phyloP scores from a whole-genome alignment of 2,329 filamentous ascomycete species.

The Cladosporium halotolerans region DNA sequence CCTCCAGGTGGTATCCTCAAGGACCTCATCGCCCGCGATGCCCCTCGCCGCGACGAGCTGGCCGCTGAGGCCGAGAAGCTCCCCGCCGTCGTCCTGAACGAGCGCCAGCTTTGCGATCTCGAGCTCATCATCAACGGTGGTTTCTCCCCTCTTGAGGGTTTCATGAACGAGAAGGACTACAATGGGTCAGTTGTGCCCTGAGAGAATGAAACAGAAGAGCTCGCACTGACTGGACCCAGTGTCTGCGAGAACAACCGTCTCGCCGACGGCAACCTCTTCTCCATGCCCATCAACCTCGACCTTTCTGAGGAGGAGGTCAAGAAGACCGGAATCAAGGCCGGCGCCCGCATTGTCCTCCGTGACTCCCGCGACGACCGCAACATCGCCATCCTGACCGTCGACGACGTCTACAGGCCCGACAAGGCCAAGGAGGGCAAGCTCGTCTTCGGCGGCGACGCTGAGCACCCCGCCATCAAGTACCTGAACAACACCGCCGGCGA shows the following conservation, averaged over 20 bases:
- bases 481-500: constrained; percentile 75
- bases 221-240: constrained; percentile 39
- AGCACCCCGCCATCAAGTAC: constrained; percentile 85
- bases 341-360: constrained; percentile 77
- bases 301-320: constrained; percentile 69
- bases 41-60: constrained; percentile 73
- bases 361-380: constrained; percentile 96
- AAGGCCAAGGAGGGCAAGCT: constrained; percentile 87
- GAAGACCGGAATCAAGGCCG: constrained; percentile 67
- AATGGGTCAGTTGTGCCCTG: constrained; percentile 58
- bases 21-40: constrained; percentile 93
- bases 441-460: constrained; percentile 87
- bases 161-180: constrained; percentile 97
- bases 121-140: constrained; percentile 96
- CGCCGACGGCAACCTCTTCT: constrained; percentile 82
- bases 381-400: constrained; percentile 88
- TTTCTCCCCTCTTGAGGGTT: constrained; percentile 96
- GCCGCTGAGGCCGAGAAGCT: constrained; percentile 77
- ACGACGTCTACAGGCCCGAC: constrained; percentile 92
- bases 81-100: constrained; percentile 75
- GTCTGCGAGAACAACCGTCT: constrained; percentile 87
- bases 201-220: background rate
- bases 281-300: constrained; percentile 95
- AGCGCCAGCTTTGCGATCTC: constrained; percentile 95
- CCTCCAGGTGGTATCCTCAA: constrained; percentile 78